Conservation (phyloP, 2,329 filamentous ascomycete genomes). For the Epichloe coenophiala region DNA sequence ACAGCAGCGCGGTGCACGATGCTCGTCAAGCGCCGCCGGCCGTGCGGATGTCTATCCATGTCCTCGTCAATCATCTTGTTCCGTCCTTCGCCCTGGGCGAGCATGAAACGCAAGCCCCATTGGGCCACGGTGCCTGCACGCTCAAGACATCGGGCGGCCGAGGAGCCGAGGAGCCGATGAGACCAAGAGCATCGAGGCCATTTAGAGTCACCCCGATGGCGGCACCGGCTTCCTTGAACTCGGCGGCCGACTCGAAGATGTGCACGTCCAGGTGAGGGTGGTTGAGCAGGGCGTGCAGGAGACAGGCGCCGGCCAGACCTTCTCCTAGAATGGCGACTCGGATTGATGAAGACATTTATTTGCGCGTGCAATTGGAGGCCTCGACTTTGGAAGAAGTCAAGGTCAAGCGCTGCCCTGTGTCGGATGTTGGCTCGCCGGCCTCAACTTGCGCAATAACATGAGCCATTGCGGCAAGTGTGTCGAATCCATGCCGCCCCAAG, state of each 20-base stretch:
- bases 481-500: too few relatives aligned
- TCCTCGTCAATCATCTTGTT: slow-evolving; percentile 1
- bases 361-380: too few relatives aligned
- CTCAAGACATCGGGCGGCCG: slow-evolving; percentile 5
- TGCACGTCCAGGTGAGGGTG: slow-evolving; percentile 9
- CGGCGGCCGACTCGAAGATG: slow-evolving; percentile 11
- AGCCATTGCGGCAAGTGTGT: too few relatives aligned
- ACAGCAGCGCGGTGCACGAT: slow-evolving; percentile 12
- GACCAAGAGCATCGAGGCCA: slow-evolving; percentile 7
- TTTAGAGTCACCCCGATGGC: slow-evolving; percentile 8
- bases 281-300: slow-evolving; percentile 10
- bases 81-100: slow-evolving; percentile 5
- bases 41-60: background rate
- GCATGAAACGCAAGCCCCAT: slow-evolving; percentile 5
- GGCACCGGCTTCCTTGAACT: slow-evolving; percentile 12
- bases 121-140: slow-evolving; percentile 9
- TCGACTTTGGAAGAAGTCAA: too few relatives aligned
- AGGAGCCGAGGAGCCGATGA: slow-evolving; percentile 5
- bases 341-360: background rate
- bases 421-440: too few relatives aligned
- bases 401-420: too few relatives aligned
- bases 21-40: background rate
- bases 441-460: too few relatives aligned
- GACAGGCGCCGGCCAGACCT: slow-evolving; percentile 10
- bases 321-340: slow-evolving; percentile 13